Conservation (phyloP, 2,329 filamentous ascomycete genomes). For the Pyricularia sp. region DNA sequence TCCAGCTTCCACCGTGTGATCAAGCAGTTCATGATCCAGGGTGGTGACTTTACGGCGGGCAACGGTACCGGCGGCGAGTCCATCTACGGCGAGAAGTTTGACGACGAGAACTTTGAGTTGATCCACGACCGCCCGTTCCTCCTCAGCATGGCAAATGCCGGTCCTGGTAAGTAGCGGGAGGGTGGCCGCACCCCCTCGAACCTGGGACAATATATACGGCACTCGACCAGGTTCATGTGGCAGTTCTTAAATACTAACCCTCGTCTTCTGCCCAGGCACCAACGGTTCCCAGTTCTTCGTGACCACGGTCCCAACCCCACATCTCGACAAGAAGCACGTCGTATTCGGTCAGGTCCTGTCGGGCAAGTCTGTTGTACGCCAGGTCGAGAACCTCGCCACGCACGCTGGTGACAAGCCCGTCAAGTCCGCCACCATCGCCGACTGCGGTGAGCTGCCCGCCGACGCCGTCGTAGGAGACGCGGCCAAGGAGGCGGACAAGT, state of each 20-base stretch:
- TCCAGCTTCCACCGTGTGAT: constrained; percentile 93
- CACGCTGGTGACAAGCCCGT: constrained; percentile 68
- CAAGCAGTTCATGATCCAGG: constrained; percentile 98
- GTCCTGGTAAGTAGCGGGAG: constrained; percentile 54
- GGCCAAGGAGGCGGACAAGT: constrained; percentile 62
- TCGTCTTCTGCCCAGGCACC: constrained; percentile 46
- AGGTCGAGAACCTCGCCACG: constrained; percentile 78
- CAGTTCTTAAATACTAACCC: neutral
- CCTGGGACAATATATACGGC: neutral
- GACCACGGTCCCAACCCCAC: constrained; percentile 89
- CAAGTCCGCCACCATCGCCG: constrained; percentile 62
- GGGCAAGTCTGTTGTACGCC: constrained; percentile 83
- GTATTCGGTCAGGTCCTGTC: constrained; percentile 92
- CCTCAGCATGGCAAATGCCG: constrained; percentile 96
- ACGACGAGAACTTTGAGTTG: constrained; percentile 87
- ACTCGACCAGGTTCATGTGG: neutral
- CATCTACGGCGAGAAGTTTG: constrained; percentile 96
- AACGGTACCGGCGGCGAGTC: constrained; percentile 95
- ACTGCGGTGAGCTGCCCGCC: constrained; percentile 79
- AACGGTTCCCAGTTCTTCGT: constrained; percentile 99
- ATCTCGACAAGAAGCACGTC: constrained; percentile 89
- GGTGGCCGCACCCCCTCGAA: neutral
- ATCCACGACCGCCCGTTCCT: constrained; percentile 92
- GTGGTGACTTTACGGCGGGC: constrained; percentile 90
- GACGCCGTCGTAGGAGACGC: constrained; percentile 51